These are phyloP conservation scores for Senna tora DNA, from an alignment of 306 rosid species.

Conservation along the genomic window DNA sequence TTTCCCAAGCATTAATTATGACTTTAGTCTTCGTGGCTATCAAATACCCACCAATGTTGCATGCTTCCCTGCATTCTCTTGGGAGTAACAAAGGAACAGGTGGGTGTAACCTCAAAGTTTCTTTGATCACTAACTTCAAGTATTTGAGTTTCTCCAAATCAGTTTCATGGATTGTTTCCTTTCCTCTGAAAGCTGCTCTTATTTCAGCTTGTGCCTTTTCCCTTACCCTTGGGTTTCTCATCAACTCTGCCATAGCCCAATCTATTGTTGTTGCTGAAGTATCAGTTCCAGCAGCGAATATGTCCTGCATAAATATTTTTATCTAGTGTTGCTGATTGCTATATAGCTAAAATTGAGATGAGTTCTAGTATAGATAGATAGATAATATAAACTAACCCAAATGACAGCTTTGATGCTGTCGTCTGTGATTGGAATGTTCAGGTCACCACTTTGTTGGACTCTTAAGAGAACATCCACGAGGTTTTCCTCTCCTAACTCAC, in stretches of 20 bases:
- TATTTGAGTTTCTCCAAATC: constrained; percentile 31
- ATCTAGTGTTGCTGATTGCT: background rate
- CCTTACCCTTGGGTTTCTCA: constrained; percentile 41
- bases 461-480: constrained; percentile 43
- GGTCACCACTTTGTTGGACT: constrained; percentile 28
- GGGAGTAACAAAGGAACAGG: constrained; percentile 43
- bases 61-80: constrained; percentile 43
- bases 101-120: constrained; percentile 47
- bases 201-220: constrained; percentile 41
- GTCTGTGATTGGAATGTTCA: constrained; percentile 37
- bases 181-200: constrained; percentile 32
- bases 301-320: constrained; percentile 31
- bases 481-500: constrained; percentile 20
- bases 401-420: constrained; percentile 44
- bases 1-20: constrained; percentile 47
- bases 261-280: constrained; percentile 36
- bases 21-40: constrained; percentile 41
- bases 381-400: constrained; percentile 51
- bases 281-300: constrained; percentile 43
- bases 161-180: constrained; percentile 9
- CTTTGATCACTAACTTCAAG: constrained; percentile 42
- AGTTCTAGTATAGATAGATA: background rate
- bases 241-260: constrained; percentile 45
- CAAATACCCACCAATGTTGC: constrained; percentile 36
- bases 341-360: background rate